Evolutionary conservation across 305 asterid genomes (phyloP).

Genomic region (Fraxinus nigra): DNA sequence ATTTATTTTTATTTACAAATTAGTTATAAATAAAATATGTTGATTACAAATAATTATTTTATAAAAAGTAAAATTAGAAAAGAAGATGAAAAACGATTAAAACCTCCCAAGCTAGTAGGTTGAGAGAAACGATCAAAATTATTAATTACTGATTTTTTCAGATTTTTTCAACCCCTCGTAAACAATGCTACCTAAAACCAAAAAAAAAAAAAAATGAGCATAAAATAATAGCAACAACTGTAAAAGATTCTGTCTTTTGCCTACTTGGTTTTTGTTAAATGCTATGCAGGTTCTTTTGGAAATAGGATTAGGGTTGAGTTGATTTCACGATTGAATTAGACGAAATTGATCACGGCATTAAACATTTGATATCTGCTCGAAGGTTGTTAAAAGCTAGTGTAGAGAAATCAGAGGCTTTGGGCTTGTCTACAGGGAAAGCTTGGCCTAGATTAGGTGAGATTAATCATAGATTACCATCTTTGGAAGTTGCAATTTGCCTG

Average conservation of each 20-base stretch:
- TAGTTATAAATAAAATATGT: too few species aligned
- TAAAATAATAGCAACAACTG: neutral
- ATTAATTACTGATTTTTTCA: too few species aligned
- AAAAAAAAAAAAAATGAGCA: neutral
- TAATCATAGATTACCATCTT: constrained; percentile 57
- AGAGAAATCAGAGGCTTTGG: constrained; percentile 55
- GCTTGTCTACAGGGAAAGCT: constrained; percentile 46
- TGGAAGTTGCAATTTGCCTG: constrained; percentile 53
- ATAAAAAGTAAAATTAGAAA: too few species aligned
- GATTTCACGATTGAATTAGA: constrained; percentile 8
- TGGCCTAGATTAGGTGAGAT: constrained; percentile 74
- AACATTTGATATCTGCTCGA: constrained; percentile 57
- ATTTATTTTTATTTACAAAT: too few species aligned
- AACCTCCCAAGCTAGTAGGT: too few species aligned
- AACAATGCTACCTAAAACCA: too few species aligned
- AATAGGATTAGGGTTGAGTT: constrained; percentile 14
- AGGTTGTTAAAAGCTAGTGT: constrained; percentile 49
- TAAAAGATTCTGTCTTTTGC: neutral
- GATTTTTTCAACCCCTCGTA: too few species aligned
- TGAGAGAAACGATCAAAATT: too few species aligned
- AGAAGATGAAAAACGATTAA: too few species aligned
- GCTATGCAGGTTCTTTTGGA: neutral
- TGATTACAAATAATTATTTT: too few species aligned
- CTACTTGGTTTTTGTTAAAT: neutral
- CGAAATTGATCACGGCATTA: constrained; percentile 52